These are phyloP conservation scores for Oryza brachyantha DNA, from an alignment of 176 grass and related monocot species.

Conservation along the genomic window DNA sequence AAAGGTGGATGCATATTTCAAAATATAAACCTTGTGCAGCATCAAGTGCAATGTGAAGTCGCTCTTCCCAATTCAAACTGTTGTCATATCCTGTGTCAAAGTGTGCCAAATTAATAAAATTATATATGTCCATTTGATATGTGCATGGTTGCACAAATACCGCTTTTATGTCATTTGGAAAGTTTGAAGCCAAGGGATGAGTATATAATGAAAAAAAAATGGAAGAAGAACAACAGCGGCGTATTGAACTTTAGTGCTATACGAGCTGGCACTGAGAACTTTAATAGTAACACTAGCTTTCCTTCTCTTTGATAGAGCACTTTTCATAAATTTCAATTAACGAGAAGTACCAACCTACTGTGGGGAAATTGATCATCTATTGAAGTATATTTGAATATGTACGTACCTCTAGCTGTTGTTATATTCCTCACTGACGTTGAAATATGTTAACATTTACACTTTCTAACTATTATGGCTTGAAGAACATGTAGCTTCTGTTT, in stretches of 20 bases:
- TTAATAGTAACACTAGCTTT: background rate
- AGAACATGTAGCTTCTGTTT: background rate
- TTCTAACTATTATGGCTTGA: background rate
- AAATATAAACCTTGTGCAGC: constrained; percentile 30
- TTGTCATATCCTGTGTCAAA: background rate
- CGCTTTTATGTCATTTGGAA: background rate
- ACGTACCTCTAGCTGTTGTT: background rate
- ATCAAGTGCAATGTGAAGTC: constrained; percentile 44
- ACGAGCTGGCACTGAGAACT: background rate
- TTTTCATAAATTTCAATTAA: background rate
- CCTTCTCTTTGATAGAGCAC: background rate
- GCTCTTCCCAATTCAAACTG: constrained; percentile 38
- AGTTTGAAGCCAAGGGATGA: background rate
- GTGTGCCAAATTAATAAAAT: background rate
- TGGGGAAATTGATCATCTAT: background rate
- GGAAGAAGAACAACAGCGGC: background rate
- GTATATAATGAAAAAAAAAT: background rate
- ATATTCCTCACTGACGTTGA: background rate
- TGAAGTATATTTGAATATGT: background rate
- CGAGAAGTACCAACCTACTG: background rate
- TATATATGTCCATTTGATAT: background rate
- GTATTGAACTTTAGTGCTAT: background rate
- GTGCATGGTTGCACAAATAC: background rate
- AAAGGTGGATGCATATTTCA: background rate
- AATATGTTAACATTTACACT: background rate